Conservation (phyloP, 768 basidiomycete genomes). For the Auricularia sp. region DNA sequence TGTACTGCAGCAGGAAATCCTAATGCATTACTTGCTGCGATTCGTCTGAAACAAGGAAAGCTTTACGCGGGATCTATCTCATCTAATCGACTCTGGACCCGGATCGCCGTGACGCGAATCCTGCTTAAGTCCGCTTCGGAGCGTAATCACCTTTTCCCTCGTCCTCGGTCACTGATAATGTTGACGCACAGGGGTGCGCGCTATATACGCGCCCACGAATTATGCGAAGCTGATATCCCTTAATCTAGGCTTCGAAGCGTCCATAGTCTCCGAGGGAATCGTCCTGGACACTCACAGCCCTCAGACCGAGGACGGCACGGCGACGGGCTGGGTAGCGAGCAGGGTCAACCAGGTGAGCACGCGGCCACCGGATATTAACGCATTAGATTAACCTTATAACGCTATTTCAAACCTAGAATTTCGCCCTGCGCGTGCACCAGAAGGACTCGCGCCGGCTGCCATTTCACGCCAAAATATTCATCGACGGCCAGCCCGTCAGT, state of each 20-base stretch:
- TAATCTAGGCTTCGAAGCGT: slow-evolving; percentile 17
- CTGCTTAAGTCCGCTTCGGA: too few species aligned
- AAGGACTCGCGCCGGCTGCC: neutral
- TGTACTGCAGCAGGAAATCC: too few species aligned
- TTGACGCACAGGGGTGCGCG: too few species aligned
- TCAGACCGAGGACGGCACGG: neutral
- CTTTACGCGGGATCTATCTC: too few species aligned
- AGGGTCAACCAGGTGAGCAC: neutral
- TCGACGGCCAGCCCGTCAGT: neutral
- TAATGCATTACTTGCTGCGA: too few species aligned
- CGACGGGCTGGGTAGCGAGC: neutral
- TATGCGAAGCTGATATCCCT: slow-evolving; percentile 40
- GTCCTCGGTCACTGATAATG: too few species aligned
- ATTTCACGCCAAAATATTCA: neutral
- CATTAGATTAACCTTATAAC: neutral
- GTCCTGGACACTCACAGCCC: neutral
- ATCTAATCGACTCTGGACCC: too few species aligned
- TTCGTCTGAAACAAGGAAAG: too few species aligned
- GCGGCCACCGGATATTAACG: too few species aligned
- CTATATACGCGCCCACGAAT: too few species aligned
- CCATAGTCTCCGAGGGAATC: neutral
- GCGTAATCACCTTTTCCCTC: too few species aligned
- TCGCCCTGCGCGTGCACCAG: neutral
- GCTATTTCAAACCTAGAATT: neutral
- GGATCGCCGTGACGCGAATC: too few species aligned